A percentile compares a stretch with the other conserved stretches of the same genome.
Conservation (phyloP, 164 flowering plant genomes). For the Chimonanthus salicifolius region DNA sequence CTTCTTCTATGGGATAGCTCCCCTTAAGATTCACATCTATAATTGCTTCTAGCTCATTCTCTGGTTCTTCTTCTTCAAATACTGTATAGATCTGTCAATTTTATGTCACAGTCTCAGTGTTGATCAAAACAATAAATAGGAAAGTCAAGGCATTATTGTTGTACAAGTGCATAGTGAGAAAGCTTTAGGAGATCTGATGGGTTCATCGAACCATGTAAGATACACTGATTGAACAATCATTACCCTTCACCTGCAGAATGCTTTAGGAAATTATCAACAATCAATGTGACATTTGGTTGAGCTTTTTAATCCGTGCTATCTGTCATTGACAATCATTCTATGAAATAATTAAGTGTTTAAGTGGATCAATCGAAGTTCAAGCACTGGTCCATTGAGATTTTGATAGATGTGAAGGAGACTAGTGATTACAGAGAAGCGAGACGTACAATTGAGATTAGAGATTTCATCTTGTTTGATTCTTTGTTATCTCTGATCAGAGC, state of each 20-base stretch:
- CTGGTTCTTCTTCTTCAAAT: slow-evolving; percentile 45
- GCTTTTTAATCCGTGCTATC: neutral
- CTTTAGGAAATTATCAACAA: neutral
- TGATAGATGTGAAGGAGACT: too few relatives aligned
- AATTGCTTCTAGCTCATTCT: slow-evolving; percentile 36
- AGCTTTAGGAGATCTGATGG: neutral
- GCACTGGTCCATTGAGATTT: neutral
- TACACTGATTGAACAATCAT: neutral
- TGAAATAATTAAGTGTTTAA: neutral
- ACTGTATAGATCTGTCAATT: slow-evolving; percentile 36
- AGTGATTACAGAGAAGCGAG: neutral
- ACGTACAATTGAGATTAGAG: slow-evolving; percentile 60
- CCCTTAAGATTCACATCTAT: slow-evolving; percentile 45
- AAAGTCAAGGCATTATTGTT: neutral
- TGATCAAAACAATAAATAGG: neutral
- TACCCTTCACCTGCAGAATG: neutral
- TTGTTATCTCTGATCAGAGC: slow-evolving; percentile 53
- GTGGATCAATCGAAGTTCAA: too few relatives aligned
- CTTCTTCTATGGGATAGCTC: slow-evolving; percentile 53
- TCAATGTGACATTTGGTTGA: neutral
- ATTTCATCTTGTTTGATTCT: slow-evolving; percentile 58
- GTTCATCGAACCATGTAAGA: too few relatives aligned
- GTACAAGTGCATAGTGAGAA: too few relatives aligned
- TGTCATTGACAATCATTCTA: neutral
- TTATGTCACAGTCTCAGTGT: neutral